Base-by-base conservation (phyloP, 2,329 filamentous ascomycete species). In the Epichloe coenophiala region DNA sequence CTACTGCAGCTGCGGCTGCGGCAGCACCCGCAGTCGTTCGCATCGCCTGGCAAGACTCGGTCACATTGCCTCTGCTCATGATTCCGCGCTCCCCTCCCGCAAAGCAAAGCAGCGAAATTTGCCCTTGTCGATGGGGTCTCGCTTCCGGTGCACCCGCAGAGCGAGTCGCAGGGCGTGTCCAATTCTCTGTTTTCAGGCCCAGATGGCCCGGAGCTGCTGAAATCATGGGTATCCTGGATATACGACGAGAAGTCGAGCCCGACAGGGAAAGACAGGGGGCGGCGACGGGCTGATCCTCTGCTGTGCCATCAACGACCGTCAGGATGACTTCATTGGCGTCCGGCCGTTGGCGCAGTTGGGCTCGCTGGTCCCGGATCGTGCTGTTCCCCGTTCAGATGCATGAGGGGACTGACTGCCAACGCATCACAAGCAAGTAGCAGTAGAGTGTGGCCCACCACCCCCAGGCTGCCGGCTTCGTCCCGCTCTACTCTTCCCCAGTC, bases 341-440 rank as follows among this genome's bases (percentile, higher is more conserved):
- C 39, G 46, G 36, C 45, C 52, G 53, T 41, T 51, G 52, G 40
- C 49, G 48, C 54, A 49, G 52, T 51, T 53, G 55, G 55, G 51
- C 50, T 46, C 52, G 47, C 53, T 50, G 51, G 52, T 40, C 37
- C 51, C 54, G 37, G 48, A 51, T 45, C 35, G 63, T 76, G 74
- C 75, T 76, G 47, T 47, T 74, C 54, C 71, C 73, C 73, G 72
- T 76, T 72, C 15, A 41, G 23, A 76, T 78, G 74, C 75, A 78
- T 77, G 48, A 45, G 48, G 74, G 59, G 27, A 31, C 27, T 3
- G 27, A 56, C 54, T 66, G 64, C 64, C 64, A 66, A 57, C 64
- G 62, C 64, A 66, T 66, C 63, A 63, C n/a, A n/a, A n/a, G n/a
- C 62, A 55, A 63, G 61, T 65, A 1, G 62, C 3, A 8, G 27